Evolutionary conservation across 805 yeast genomes (phyloP), one percentile per base, ranked within the genome.

Genomic region (Candida easanensis): DNA sequence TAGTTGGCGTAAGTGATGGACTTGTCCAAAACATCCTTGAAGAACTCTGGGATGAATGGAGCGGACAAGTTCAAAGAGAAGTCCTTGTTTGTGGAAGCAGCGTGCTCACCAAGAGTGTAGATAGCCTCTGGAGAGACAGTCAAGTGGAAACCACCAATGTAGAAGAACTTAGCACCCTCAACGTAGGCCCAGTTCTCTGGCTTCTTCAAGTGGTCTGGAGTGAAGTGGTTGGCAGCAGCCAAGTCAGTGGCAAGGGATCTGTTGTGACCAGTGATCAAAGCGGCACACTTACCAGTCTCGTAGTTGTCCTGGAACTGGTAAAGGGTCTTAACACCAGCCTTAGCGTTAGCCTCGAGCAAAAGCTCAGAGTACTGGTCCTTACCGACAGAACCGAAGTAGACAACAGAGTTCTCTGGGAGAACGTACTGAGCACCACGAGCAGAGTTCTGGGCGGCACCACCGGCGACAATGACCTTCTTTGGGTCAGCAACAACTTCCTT

Each of bases 381-480:
- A 62, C 99, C 99, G 49, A 91, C 98, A 39, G 96, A 84, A 42
- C 99, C 99, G 63, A 91, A 88, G 75, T 93, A 93, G 41, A 84
- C 84, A 44, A 93, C 98, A 25, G 91, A 80, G 56, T 80, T 67
- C 36, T 71, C 66, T 47, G 97, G 97, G 39, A 93, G 76, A 44
- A 88, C 68, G 70, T 88, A 91, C 63, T 91, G 97, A 39, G 98
- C 98, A 62, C 96, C 99, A 71, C 99, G 82, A 45, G 98, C 97
- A 52, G 98, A 80, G 75, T 93, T 93, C 73, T 93, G 99, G 48
- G 97, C 99, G 59, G 99, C 99, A 65, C 99, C 99, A 57, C 99
- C 99, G 49, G 99, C 99, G 55, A 91, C 79, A 49, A 81, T 68
- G 58, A 80, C 77, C 50, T 88, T 80, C 46, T 74, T 77, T 28